Conservation (phyloP, 352 stramenopile species). For the Blastocystis sp. region DNA sequence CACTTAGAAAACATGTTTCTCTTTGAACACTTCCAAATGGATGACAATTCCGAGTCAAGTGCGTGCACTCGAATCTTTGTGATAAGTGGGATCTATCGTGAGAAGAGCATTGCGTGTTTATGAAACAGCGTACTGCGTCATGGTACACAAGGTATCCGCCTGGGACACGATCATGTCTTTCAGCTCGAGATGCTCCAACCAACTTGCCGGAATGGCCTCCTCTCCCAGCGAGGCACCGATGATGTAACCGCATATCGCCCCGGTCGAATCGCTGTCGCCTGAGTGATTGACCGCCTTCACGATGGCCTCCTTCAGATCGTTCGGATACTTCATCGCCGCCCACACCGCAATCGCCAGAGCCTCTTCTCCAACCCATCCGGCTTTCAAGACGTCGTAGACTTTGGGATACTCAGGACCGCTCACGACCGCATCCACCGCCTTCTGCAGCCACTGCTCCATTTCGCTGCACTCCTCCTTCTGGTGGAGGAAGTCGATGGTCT, state of each 20-base stretch:
- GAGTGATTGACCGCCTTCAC: slow-evolving; percentile 46
- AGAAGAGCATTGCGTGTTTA: not conserved
- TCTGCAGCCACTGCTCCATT: slow-evolving; percentile 3
- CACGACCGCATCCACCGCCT: not conserved
- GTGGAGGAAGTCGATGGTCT: not conserved
- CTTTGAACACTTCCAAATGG: not conserved
- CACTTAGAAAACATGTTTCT: slow-evolving; percentile 42
- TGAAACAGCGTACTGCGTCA: slow-evolving; percentile 4
- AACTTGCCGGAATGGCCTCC: slow-evolving; percentile 22
- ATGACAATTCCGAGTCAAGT: not conserved
- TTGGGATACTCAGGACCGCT: not conserved
- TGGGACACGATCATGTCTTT: slow-evolving; percentile 9
- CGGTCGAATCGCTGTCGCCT: slow-evolving; percentile 59
- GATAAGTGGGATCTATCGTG: not conserved
- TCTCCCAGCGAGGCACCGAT: slow-evolving; percentile 34
- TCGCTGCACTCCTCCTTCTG: slow-evolving; percentile 1
- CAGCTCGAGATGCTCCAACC: slow-evolving; percentile 49
- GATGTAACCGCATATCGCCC: slow-evolving; percentile 13
- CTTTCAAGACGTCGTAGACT: not conserved
- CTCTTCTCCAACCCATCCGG: slow-evolving; percentile 44
- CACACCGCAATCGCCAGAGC: slow-evolving; percentile 50
- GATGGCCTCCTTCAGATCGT: slow-evolving; percentile 8
- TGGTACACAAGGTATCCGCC: slow-evolving; percentile 30
- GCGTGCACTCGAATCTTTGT: not conserved
- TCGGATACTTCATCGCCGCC: slow-evolving; percentile 37